Conservation (phyloP, 352 stramenopile genomes). For the Phytophthora tubulina region DNA sequence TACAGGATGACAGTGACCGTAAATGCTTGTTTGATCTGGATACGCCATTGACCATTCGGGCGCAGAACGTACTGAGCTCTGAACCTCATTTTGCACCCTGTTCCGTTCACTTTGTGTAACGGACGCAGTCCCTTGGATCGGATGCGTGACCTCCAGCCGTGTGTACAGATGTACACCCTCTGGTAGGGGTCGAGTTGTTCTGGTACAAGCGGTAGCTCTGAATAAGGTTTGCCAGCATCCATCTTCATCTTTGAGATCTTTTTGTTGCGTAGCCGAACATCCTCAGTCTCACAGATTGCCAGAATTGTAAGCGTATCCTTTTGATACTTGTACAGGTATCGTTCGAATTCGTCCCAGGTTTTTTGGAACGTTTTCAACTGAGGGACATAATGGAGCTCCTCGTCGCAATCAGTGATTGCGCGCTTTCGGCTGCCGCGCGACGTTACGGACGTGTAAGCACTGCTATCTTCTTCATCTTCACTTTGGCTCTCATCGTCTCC, state of each 20-base stretch:
- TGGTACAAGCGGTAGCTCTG: background rate
- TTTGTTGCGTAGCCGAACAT: background rate
- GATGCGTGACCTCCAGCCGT: constrained; percentile 5
- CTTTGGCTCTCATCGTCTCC: background rate
- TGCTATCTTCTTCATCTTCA: background rate
- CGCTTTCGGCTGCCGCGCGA: background rate
- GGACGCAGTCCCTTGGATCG: constrained; percentile 7
- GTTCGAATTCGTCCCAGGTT: background rate
- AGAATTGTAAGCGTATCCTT: background rate
- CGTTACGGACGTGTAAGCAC: background rate
- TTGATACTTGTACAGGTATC: constrained; percentile 5
- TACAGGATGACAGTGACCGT: constrained; percentile 10
- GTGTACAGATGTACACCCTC: constrained; percentile 17
- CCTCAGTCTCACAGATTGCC: background rate
- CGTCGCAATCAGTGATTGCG: background rate
- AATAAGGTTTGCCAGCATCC: background rate
- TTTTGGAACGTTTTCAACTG: constrained; percentile 1
- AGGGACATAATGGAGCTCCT: background rate
- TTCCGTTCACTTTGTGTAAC: background rate
- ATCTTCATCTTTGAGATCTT: constrained; percentile 4
- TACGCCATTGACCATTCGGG: background rate
- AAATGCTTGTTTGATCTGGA: constrained; percentile 4
- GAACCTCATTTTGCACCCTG: background rate
- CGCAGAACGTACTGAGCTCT: background rate
- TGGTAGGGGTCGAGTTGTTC: constrained; percentile 8